phyloP scores from a whole-genome alignment of 2,329 filamentous ascomycete species.

The Cladosporium sp. region DNA sequence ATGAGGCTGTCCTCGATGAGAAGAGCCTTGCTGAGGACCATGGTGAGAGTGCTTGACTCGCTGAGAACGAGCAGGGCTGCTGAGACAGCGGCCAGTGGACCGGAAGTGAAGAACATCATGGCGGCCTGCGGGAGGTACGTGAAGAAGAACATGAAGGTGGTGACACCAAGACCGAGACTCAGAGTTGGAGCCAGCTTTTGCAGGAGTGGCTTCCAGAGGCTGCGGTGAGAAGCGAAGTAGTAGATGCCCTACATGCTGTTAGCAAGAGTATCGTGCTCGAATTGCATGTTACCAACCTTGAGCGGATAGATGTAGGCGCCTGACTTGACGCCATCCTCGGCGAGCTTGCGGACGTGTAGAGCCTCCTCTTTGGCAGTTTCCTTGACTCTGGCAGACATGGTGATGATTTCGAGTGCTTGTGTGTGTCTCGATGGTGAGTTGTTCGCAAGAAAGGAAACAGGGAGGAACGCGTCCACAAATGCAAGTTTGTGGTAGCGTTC shows the following conservation, averaged over 20 bases:
- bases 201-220: constrained; percentile 60
- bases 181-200: constrained; percentile 63
- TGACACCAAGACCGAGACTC: constrained; percentile 69
- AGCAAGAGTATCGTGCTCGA: neutral
- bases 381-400: constrained; percentile 49
- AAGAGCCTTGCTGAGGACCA: constrained; percentile 65
- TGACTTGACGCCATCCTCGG: constrained; percentile 70
- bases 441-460: neutral
- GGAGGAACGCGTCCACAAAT: neutral
- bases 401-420: neutral
- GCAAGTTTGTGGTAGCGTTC: neutral
- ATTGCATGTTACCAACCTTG: constrained; percentile 50
- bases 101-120: constrained; percentile 79
- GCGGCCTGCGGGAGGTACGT: constrained; percentile 85
- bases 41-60: constrained; percentile 52
- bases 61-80: constrained; percentile 65
- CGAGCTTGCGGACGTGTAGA: constrained; percentile 62
- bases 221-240: constrained; percentile 59
- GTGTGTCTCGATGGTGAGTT: neutral
- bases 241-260: constrained; percentile 53
- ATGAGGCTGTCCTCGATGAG: constrained; percentile 79
- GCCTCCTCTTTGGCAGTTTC: constrained; percentile 68
- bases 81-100: constrained; percentile 74
- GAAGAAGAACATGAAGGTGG: constrained; percentile 67
- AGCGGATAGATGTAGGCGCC: constrained; percentile 84